phyloP scores from a whole-genome alignment of 1,284 basidiomycete genomes.

The Cryptococcus sp. region DNA sequence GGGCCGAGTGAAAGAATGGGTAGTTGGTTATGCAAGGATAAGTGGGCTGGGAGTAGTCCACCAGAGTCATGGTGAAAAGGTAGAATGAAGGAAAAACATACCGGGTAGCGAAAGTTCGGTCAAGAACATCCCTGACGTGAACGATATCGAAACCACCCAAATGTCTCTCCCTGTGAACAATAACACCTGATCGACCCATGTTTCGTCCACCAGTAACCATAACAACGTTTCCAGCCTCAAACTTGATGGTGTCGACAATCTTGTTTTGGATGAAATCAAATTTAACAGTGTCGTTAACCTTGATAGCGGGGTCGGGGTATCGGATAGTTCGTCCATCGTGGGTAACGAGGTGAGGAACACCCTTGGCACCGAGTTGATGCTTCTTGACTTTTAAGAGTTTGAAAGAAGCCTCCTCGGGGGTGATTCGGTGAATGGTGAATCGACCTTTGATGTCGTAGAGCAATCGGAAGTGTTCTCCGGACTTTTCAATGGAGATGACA shows the following conservation, averaged over 20 bases:
- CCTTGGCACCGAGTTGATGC: constrained; percentile 85
- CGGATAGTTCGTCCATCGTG: constrained; percentile 99
- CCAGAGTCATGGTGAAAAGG: too few species aligned
- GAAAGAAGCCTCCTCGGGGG: constrained; percentile 93
- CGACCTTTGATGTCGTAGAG: constrained; percentile 99
- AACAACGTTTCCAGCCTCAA: constrained; percentile 96
- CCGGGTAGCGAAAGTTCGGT: constrained; percentile 94
- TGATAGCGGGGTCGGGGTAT: constrained; percentile 95
- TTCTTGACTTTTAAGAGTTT: constrained; percentile 97
- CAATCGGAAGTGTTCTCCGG: constrained; percentile 98
- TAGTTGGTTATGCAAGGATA: not conserved
- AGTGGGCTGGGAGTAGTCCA: not conserved
- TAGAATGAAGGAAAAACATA: constrained; percentile 46
- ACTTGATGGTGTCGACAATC: constrained; percentile 90
- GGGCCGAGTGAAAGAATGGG: not conserved
- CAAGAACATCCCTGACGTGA: constrained; percentile 92
- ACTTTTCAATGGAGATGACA: constrained; percentile 96
- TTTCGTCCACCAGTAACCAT: constrained; percentile 99
- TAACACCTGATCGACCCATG: constrained; percentile 97
- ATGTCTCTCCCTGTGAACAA: constrained; percentile 95
- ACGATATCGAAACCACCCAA: constrained; percentile 97
- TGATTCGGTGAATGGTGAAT: constrained; percentile 99
- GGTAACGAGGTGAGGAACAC: constrained; percentile 95
- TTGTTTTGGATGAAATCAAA: constrained; percentile 94
- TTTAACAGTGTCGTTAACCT: constrained; percentile 96